phyloP scores from a whole-genome alignment of 164 flowering plant species.

The Chloranthus sessilifolius region DNA sequence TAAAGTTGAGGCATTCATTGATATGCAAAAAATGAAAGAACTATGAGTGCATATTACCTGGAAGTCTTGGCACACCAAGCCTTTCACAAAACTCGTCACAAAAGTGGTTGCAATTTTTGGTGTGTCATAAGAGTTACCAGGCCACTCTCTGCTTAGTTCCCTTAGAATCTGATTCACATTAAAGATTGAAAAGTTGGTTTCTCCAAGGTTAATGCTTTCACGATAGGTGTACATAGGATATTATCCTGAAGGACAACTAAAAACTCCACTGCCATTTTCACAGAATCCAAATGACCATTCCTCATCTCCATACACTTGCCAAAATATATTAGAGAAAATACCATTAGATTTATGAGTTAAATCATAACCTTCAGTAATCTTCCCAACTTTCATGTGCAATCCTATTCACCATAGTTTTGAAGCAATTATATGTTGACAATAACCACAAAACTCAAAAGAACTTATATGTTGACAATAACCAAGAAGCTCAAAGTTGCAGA shows the following conservation, averaged over 20 bases:
- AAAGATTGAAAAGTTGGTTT: constrained; percentile 46
- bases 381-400: too few relatives aligned
- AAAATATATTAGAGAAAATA: too few relatives aligned
- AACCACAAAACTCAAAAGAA: too few relatives aligned
- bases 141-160: constrained; percentile 91
- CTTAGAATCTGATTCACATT: constrained; percentile 71
- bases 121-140: constrained; percentile 75
- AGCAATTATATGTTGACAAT: too few relatives aligned
- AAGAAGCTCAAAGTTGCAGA: too few relatives aligned
- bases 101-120: constrained; percentile 91
- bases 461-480: too few relatives aligned
- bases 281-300: constrained; percentile 96
- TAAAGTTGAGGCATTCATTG: too few relatives aligned
- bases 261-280: constrained; percentile 85
- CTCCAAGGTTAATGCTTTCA: constrained; percentile 64
- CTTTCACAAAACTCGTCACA: constrained; percentile 84
- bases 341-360: too few relatives aligned
- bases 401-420: too few relatives aligned
- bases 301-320: constrained; percentile 78
- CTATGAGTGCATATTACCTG: too few relatives aligned
- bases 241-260: constrained; percentile 65
- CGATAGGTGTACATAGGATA: constrained; percentile 92
- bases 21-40: too few relatives aligned
- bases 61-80: constrained; percentile 80
- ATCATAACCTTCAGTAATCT: too few relatives aligned